These are phyloP conservation scores for Aspergillus tamarii DNA, from an alignment of 2,329 filamentous ascomycete genomes.

Conservation along the genomic window DNA sequence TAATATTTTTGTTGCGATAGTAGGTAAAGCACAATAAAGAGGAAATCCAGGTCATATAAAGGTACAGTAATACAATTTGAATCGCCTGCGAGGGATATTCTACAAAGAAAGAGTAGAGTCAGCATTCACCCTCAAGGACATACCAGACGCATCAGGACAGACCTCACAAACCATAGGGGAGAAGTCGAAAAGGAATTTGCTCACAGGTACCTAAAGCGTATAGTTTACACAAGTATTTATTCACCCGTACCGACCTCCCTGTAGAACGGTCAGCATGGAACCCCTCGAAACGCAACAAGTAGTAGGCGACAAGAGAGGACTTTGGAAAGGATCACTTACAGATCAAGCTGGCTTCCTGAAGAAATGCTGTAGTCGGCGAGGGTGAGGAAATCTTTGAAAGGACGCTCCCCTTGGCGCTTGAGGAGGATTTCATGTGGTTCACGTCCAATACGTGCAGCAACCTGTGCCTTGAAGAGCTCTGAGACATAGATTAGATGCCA, in stretches of 20 bases:
- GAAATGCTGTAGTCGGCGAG: conserved; percentile 92
- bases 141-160: not conserved
- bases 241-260: conserved; percentile 54
- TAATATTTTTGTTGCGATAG: conserved; percentile 6
- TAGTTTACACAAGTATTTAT: conserved; percentile 24
- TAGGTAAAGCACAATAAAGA: conserved; percentile 5
- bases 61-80: conserved; percentile 24
- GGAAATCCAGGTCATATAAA: not conserved
- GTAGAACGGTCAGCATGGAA: conserved; percentile 29
- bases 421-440: conserved; percentile 89
- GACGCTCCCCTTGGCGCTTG: conserved; percentile 87
- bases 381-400: conserved; percentile 88
- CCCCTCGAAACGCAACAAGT: not conserved
- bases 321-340: conserved; percentile 36
- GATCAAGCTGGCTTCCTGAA: conserved; percentile 71
- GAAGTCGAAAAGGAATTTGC: not conserved
- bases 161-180: not conserved
- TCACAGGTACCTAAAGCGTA: conserved; percentile 5
- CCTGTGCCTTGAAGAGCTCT: conserved; percentile 85
- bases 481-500: conserved; percentile 12
- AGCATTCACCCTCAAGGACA: not conserved
- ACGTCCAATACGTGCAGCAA: conserved; percentile 79
- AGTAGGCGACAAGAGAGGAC: not conserved
- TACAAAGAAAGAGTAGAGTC: not conserved
- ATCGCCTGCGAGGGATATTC: conserved; percentile 40